Evolutionary conservation across 352 stramenopile genomes (phyloP).

Genomic region (Phytophthora sansomeana): DNA sequence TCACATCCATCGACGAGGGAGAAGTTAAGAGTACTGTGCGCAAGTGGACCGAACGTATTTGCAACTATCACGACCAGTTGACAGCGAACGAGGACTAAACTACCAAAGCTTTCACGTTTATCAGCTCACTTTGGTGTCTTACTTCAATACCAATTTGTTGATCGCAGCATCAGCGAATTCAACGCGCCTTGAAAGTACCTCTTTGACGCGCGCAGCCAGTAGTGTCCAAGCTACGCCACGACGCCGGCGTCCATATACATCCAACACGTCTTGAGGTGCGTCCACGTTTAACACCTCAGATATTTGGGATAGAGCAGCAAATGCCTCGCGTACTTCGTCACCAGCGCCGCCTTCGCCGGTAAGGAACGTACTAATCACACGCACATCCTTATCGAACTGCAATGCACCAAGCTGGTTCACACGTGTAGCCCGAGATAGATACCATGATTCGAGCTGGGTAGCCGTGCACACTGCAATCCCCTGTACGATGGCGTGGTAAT

Average conservation of each 20-base stretch:
- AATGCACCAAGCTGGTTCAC: conserved; percentile 87
- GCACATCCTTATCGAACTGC: conserved; percentile 89
- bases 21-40: conserved; percentile 62
- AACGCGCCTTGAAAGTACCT: conserved; percentile 77
- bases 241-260: conserved; percentile 72
- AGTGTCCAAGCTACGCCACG: conserved; percentile 80
- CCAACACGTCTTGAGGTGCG: conserved; percentile 70
- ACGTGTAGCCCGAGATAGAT: conserved; percentile 54
- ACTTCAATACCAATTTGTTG: conserved; percentile 67
- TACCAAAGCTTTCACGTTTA: background rate
- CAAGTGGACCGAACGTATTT: conserved; percentile 65
- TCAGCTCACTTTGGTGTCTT: conserved; percentile 2
- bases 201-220: conserved; percentile 71
- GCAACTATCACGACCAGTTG: conserved; percentile 18
- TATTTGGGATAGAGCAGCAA: conserved; percentile 72
- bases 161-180: conserved; percentile 78
- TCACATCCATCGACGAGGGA: conserved; percentile 68
- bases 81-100: background rate
- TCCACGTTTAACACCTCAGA: conserved; percentile 81
- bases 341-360: conserved; percentile 44
- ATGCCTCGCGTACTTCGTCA: conserved; percentile 63
- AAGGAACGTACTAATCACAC: conserved; percentile 76
- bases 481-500: conserved; percentile 66
- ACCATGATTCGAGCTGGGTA: conserved; percentile 72
- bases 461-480: conserved; percentile 48